Conservation (phyloP, 1,139 yeast genomes). For the Yarrowia galli region DNA sequence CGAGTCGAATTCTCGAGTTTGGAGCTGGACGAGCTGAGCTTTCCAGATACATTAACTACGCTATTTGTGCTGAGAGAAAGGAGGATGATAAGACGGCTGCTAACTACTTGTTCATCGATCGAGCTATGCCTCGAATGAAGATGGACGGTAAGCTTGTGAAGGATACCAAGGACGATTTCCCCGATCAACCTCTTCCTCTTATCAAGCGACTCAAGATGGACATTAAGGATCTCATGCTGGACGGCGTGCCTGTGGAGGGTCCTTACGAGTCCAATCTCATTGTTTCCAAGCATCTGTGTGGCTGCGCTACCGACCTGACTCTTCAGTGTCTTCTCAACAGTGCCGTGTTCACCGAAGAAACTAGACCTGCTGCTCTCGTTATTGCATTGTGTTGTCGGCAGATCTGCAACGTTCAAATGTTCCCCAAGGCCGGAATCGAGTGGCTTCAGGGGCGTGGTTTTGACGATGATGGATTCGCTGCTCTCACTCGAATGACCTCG, state of each 20-base stretch:
- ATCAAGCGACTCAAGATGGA: conserved; percentile 71
- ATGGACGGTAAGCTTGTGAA: conserved; percentile 70
- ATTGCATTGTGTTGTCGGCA: conserved; percentile 97
- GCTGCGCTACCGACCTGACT: conserved; percentile 91
- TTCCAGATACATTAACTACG: conserved; percentile 67
- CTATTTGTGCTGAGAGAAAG: conserved; percentile 49
- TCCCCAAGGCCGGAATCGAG: conserved; percentile 55
- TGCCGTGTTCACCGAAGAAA: conserved; percentile 41
- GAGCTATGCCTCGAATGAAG: conserved; percentile 81
- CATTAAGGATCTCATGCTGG: conserved; percentile 74
- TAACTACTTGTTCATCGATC: conserved; percentile 71
- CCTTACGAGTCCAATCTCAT: conserved; percentile 54
- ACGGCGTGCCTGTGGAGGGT: conserved; percentile 53
- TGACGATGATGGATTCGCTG: conserved; percentile 56
- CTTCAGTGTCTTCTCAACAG: conserved; percentile 68
- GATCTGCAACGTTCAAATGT: conserved; percentile 69
- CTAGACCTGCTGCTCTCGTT: conserved; percentile 60
- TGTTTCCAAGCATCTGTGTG: conserved; percentile 88
- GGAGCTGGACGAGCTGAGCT: conserved; percentile 93
- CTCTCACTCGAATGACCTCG: conserved; percentile 70
- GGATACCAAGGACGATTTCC: conserved; percentile 55
- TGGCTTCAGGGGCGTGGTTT: conserved; percentile 48
- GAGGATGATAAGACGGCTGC: conserved; percentile 28
- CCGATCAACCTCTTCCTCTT: conserved; percentile 47
- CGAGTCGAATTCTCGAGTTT: conserved; percentile 67